Evolutionary conservation across 2,329 filamentous ascomycete species (phyloP), one percentile per base, ranked within the genome.

Genomic region (Gnomoniopsis smithogilvyi): DNA sequence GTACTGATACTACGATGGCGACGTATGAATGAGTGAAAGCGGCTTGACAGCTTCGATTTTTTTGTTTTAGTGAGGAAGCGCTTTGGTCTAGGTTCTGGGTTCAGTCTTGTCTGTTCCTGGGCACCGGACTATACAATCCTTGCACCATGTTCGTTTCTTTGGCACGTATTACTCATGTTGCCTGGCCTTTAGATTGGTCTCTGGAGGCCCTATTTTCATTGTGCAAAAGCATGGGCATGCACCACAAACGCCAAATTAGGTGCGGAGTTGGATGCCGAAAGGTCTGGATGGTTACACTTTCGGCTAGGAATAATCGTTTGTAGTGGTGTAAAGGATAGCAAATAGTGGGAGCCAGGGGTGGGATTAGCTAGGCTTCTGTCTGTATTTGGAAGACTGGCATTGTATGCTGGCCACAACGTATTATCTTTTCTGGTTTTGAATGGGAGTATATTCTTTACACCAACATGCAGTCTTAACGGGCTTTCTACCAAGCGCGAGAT

Each of bases 311-410:
- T 1, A 38, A 41, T 38, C 38, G 33, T 12, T 47, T 30, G 34
- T 4, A 53, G 55, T 48, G 48, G 58, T 43, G 54, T 51, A 49
- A 34, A 43, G 53, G 49, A 26, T 45, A 48, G 47, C 24, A 47
- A 48, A 47, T 36, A 24, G 58, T 60, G 54, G 50, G 36, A 30
- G 33, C n/a, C 54, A 50, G 26, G 21, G 30, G 50, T 14, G 43
- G 22, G 10, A 26, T 54, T 54, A 41, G 34, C 51, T 51, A 50
- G 56, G 36, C 54, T 56, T 55, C 26, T 19, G 10, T 15, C 15
- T 62, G 52, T 54, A 48, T 33, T 56, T 54, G 47, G 21, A 55
- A 26, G 46, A 49, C 51, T 49, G 59, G 59, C 45, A 52, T 49
- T 49, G 56, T 57, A 38, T 51, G 55, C 59, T 50, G 30, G 59